These are phyloP conservation scores for Xylaria bambusicola DNA, from an alignment of 495 filamentous ascomycete species.

Conservation along the genomic window DNA sequence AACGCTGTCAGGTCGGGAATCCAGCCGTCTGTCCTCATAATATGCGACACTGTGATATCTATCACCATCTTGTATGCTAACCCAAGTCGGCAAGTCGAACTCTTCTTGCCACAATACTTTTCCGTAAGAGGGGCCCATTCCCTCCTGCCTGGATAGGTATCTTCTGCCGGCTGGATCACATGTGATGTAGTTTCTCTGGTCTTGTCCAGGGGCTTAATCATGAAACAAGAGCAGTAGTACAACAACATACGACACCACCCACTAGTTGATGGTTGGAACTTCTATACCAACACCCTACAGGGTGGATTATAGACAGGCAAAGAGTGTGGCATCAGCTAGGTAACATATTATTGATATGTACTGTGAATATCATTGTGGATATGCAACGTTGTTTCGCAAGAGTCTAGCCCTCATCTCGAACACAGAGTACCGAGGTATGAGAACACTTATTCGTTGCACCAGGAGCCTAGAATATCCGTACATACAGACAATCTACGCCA, in stretches of 20 bases:
- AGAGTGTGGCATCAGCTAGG: no score
- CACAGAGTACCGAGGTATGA: no score
- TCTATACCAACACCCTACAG: conserved; percentile 6
- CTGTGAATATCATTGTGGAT: no score
- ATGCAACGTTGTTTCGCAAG: no score
- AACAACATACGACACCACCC: background rate
- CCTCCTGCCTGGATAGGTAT: background rate
- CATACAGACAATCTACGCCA: no score
- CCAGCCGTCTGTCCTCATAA: no score
- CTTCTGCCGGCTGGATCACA: background rate
- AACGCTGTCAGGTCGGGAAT: no score
- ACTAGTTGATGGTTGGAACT: background rate
- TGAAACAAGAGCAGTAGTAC: background rate
- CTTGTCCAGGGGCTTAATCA: background rate
- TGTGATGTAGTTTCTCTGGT: background rate
- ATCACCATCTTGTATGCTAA: background rate
- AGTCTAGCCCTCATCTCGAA: no score
- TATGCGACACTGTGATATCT: no score
- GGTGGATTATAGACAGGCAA: conserved; percentile 6
- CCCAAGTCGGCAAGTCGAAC: background rate
- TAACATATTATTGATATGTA: no score
- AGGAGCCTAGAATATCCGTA: no score
- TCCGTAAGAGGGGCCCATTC: background rate
- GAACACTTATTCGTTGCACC: no score
- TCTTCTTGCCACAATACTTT: background rate